A percentile compares a stretch with the other conserved stretches of the same genome.
Evolutionary conservation across 441 rosid genomes (phyloP).

Genomic region (Bocquillonia castaneifolia): DNA sequence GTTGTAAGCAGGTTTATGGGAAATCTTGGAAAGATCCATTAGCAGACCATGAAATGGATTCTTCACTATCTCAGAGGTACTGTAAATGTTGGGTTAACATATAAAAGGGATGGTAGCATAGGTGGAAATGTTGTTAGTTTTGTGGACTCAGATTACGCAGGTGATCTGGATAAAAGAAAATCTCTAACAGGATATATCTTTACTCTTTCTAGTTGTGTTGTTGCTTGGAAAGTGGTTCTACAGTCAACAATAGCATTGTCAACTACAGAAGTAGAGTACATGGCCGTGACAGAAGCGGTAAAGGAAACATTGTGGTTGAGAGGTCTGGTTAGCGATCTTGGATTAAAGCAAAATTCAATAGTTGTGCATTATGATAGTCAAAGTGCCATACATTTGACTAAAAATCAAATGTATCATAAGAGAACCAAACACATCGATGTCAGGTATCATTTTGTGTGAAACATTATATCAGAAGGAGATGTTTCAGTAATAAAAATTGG

Average conservation of each 20-base stretch:
- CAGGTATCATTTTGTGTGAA: background rate
- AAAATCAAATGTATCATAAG: background rate
- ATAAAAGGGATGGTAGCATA: background rate
- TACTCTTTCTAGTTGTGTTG: background rate
- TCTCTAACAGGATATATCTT: background rate
- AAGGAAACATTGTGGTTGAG: conserved; percentile 3
- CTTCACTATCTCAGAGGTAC: background rate
- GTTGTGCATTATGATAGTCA: background rate
- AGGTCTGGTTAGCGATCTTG: background rate
- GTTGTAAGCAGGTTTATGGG: background rate
- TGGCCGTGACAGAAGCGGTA: background rate
- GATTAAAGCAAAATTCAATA: background rate
- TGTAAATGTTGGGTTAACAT: background rate
- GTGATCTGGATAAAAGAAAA: background rate
- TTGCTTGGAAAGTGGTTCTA: conserved; percentile 3
- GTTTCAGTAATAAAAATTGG: background rate
- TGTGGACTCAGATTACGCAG: too few relatives aligned
- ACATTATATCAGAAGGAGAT: background rate
- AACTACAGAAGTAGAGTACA: background rate
- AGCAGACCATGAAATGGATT: conserved; percentile 11
- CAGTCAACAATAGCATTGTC: background rate
- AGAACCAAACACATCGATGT: too few relatives aligned
- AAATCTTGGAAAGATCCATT: background rate
- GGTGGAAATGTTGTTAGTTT: background rate
- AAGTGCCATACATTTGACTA: background rate